Evolutionary conservation across 129 eudicot species (phyloP).

Genomic region (Helianthus annuus): DNA sequence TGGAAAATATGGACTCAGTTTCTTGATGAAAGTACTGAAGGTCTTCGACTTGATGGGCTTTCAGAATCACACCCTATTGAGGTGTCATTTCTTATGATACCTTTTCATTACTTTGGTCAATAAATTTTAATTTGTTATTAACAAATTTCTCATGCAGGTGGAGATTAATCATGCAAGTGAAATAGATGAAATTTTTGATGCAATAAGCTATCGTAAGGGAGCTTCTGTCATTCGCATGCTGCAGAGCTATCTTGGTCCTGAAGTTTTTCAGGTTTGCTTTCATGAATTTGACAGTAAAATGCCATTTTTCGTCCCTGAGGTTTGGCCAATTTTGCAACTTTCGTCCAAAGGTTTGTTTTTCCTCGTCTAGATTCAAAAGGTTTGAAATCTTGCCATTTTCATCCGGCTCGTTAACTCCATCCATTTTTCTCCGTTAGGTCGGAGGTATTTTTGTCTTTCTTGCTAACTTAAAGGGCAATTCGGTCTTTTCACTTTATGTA

Average conservation of each 20-base stretch:
- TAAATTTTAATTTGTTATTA: neutral
- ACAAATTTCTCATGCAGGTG: conserved; percentile 51
- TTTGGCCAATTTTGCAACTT: no score
- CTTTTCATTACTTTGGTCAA: conserved; percentile 9
- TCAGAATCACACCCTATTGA: conserved; percentile 99
- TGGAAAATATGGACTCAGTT: conserved; percentile 99
- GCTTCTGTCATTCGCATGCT: conserved; percentile 98
- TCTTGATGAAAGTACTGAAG: conserved; percentile 91
- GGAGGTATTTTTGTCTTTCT: no score
- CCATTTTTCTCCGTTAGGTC: no score
- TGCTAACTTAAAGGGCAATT: no score
- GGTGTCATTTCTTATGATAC: conserved; percentile 34
- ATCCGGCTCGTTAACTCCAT: no score
- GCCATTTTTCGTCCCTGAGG: no score
- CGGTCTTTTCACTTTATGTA: no score
- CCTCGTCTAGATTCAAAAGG: no score
- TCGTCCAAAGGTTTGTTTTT: no score
- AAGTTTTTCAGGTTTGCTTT: conserved; percentile 74
- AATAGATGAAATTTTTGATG: conserved; percentile 98
- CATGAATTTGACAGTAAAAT: neutral
- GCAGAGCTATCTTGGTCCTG: conserved; percentile 93
- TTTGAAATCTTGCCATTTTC: no score
- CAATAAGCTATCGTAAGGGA: conserved; percentile 92
- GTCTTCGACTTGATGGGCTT: conserved; percentile 97
- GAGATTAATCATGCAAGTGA: conserved; percentile 93